These are phyloP conservation scores for Hypoxylon crocopeplum DNA, from an alignment of 495 filamentous ascomycete species.

Conservation along the genomic window DNA sequence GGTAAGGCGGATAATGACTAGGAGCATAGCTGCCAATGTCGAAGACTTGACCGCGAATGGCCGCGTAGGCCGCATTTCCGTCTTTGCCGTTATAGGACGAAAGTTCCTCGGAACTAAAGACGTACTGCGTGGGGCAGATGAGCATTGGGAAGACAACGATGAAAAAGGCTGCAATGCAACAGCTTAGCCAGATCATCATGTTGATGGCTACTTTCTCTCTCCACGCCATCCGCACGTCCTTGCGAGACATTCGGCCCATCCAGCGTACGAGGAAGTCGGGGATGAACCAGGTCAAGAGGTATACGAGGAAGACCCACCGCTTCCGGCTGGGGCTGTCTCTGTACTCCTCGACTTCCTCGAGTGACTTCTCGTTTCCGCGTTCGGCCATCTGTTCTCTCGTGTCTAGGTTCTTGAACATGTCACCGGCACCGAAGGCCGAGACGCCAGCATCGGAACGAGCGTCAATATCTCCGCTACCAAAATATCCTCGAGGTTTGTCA, in stretches of 20 bases:
- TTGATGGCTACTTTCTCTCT: constrained; percentile 98
- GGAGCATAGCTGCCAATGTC: constrained; percentile 77
- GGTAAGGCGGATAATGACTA: constrained; percentile 75
- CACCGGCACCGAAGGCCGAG: constrained; percentile 85
- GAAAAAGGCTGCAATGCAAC: constrained; percentile 83
- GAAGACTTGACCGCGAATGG: constrained; percentile 90
- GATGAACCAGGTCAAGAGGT: constrained; percentile 81
- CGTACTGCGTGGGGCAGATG: constrained; percentile 89
- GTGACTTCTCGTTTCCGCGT: constrained; percentile 87
- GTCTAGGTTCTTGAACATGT: constrained; percentile 98
- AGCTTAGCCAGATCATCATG: constrained; percentile 92
- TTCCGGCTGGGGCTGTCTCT: constrained; percentile 81
- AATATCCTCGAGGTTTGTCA: constrained; percentile 81
- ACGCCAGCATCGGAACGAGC: constrained; percentile 87
- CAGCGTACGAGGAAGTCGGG: constrained; percentile 83
- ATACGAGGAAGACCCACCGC: constrained; percentile 91
- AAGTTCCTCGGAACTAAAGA: constrained; percentile 83
- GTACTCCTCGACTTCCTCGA: constrained; percentile 88
- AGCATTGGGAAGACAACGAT: constrained; percentile 84
- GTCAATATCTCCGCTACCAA: constrained; percentile 83
- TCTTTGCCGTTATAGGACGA: constrained; percentile 75
- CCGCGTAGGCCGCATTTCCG: constrained; percentile 66
- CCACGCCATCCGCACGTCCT: constrained; percentile 94
- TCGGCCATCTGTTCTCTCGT: constrained; percentile 93
- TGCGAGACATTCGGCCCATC: constrained; percentile 85